Evolutionary conservation across 768 basidiomycete species (phyloP).

Genomic region (Boletus pseudo-olivaceus): DNA sequence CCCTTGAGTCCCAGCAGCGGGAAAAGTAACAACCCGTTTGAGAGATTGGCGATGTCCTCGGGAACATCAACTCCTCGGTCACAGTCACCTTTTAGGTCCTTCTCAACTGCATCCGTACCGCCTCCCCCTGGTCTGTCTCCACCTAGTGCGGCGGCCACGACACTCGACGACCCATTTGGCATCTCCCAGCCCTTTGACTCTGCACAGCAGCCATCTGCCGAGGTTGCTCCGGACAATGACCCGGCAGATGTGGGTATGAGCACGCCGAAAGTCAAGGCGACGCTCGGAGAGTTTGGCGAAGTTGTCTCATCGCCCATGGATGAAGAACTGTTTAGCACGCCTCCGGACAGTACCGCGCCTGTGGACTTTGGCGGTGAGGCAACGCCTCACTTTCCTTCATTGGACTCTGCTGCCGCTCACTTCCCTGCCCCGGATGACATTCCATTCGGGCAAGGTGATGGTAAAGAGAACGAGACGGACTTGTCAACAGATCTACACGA

Average conservation of each 20-base stretch:
- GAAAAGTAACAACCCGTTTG: constrained; percentile 94
- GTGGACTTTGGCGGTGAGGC: constrained; percentile 10
- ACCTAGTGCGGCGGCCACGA: constrained; percentile 1
- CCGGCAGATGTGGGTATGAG: constrained; percentile 16
- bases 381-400: constrained; percentile 20
- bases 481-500: constrained; percentile 53
- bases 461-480: constrained; percentile 47
- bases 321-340: constrained; percentile 60
- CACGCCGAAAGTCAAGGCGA: constrained; percentile 18
- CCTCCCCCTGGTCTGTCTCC: constrained; percentile 30
- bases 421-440: constrained; percentile 40
- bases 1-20: constrained; percentile 42
- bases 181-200: constrained; percentile 35
- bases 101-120: constrained; percentile 37
- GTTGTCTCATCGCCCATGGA: constrained; percentile 32
- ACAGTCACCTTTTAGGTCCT: constrained; percentile 59
- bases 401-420: constrained; percentile 25
- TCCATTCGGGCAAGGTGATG: constrained; percentile 15
- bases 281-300: constrained; percentile 13
- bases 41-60: constrained; percentile 54
- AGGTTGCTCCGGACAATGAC: constrained; percentile 21
- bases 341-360: constrained; percentile 44
- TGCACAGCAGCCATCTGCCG: constrained; percentile 8
- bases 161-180: constrained; percentile 51
- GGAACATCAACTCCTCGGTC: constrained; percentile 42